phyloP scores from a whole-genome alignment of 192 early-diverging fungal genomes.

The Umbelopsis sp. region DNA sequence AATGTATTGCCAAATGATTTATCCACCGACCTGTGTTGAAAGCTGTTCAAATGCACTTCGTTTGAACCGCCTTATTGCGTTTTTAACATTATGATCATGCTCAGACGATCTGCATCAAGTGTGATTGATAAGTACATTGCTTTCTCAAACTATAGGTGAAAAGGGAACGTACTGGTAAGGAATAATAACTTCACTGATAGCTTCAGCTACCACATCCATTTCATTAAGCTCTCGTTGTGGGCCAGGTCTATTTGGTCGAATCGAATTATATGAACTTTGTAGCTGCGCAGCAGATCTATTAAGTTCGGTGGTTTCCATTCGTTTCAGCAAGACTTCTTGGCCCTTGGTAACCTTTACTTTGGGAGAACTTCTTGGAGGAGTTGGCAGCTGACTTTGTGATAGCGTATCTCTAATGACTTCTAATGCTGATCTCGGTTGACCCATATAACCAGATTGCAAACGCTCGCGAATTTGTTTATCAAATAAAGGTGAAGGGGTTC shows the following conservation, averaged over 20 bases:
- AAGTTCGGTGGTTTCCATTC: conserved; percentile 1
- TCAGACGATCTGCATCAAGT: background rate
- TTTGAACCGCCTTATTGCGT: background rate
- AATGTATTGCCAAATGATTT: background rate
- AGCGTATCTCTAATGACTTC: conserved; percentile 15
- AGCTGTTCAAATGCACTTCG: background rate
- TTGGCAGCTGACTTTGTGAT: conserved; percentile 1
- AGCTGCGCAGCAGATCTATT: conserved; percentile 13
- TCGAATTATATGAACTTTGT: background rate
- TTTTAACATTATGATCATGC: background rate
- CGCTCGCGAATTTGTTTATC: background rate
- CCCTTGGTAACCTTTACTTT: background rate
- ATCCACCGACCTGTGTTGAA: background rate
- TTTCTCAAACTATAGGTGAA: background rate
- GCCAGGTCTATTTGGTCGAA: background rate
- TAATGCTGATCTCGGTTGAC: conserved; percentile 2
- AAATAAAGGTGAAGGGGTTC: background rate
- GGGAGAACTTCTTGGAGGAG: conserved; percentile 3
- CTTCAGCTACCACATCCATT: conserved; percentile 16
- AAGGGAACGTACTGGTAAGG: conserved; percentile 7
- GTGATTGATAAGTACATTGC: background rate
- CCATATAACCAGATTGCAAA: conserved; percentile 9
- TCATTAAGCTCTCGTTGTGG: background rate
- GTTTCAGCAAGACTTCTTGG: conserved; percentile 8
- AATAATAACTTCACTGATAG: background rate